These are phyloP conservation scores for Endogone sp. DNA, from an alignment of 192 early-diverging fungal species.

Conservation along the genomic window DNA sequence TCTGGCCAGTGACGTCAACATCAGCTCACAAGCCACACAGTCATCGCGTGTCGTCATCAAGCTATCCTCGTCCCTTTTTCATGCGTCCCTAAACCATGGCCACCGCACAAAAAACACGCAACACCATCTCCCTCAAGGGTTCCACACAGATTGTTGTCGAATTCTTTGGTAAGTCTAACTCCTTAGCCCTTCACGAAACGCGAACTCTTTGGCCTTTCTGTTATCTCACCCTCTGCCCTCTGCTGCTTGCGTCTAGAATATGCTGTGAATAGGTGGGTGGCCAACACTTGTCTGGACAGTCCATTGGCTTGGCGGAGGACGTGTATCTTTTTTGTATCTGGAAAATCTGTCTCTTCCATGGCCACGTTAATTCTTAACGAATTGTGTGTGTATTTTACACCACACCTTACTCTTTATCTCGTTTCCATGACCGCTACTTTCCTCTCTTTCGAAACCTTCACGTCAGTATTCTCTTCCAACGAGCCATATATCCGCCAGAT, in stretches of 20 bases:
- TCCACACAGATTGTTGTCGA: conserved; percentile 82
- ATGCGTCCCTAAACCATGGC: background rate
- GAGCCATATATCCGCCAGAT: conserved; percentile 90
- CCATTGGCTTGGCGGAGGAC: no score
- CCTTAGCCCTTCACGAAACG: background rate
- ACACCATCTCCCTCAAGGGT: conserved; percentile 77
- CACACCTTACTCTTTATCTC: background rate
- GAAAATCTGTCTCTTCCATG: no score
- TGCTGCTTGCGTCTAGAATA: background rate
- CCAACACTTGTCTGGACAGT: no score
- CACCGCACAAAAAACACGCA: background rate
- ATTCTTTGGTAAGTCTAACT: conserved; percentile 70
- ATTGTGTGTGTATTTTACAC: no score
- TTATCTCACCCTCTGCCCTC: background rate
- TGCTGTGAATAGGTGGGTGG: background rate
- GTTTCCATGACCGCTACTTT: no score
- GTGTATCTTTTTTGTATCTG: no score
- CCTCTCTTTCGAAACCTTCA: no score
- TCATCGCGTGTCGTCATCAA: background rate
- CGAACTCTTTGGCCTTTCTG: no score
- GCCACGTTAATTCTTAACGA: no score
- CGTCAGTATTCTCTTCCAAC: conserved; percentile 82
- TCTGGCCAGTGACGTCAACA: no score
- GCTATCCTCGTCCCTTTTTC: background rate
- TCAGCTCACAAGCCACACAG: no score